These are phyloP conservation scores for Capsicum rhomboideum DNA, from an alignment of 257 asterid species.

Conservation along the genomic window DNA sequence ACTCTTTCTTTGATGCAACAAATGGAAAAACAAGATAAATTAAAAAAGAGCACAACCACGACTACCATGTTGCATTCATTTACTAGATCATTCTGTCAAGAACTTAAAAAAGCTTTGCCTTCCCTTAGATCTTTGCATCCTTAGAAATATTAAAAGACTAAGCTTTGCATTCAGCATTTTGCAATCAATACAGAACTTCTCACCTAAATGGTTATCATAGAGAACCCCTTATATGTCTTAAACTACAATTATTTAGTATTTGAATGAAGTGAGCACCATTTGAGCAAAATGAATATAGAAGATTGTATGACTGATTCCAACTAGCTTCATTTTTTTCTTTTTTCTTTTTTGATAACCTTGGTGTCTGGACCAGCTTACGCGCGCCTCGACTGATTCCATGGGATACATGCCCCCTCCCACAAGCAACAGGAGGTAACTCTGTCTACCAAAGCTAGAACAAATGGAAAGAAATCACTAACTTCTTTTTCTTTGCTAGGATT, in stretches of 20 bases:
- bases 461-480: no score
- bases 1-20: background rate
- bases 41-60: background rate
- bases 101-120: background rate
- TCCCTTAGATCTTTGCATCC: background rate
- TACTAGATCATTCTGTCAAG: background rate
- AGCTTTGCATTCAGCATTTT: background rate
- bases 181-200: background rate
- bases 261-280: background rate
- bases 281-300: background rate
- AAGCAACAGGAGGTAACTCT: no score
- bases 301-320: background rate
- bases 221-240: background rate
- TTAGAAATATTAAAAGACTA: background rate
- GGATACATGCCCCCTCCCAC: no score
- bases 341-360: no score
- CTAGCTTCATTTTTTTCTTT: background rate
- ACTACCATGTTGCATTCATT: background rate
- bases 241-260: background rate
- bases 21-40: background rate
- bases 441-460: no score
- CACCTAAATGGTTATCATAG: background rate
- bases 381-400: no score
- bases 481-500: no score
- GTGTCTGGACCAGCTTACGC: no score